Evolutionary conservation across 208 protist genomes (phyloP), one percentile per base, ranked within the genome.

Genomic region (Leishmania mexicana): DNA sequence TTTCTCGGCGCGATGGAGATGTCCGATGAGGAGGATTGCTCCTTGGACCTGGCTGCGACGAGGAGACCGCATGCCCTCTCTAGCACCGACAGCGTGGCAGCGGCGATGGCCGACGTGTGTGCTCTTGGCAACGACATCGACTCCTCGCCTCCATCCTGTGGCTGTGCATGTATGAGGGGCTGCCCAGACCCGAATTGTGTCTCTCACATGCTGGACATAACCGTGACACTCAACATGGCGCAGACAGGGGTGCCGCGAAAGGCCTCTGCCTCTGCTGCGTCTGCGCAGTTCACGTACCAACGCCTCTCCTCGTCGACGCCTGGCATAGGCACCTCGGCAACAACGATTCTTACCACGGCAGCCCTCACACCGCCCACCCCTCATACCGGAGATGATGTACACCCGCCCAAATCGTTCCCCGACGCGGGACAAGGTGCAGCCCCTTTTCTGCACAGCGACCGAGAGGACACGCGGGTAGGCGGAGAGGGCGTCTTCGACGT

Each of bases 101-200:
- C 71, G 47, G 21, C 53, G 62, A 17, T 49, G 8, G 6, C 15
- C 35, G 31, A 11, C 75, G 47, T 75, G 13, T 11, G 38, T 24
- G 35, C 24, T 79, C 47, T 42, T 13, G 40, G 65, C 38, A 45
- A 45, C 21, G 65, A 7, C 40, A 38, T 67, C 2, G 49, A 74
- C 38, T 68, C 80, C 72, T 79, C 80, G 5, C 40, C 13, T 6
- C 1, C 53, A 1, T 83, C 80, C 28, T 73, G 71, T 6, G 45
- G 1, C 8, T 73, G 40, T n/a, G 38, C 72, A 24, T 78, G 58
- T 4, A 19, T 76, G 24, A 65, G 45, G 10, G 79, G 65, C 72
- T 74, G 53, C 47, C 64, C 31, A 53, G 74, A 10, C n/a, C 67
- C 38, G 3, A 28, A 38, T 35, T 84, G 68, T 28, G 4, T 53